Evolutionary conservation across 441 rosid species (phyloP).

Genomic region (Raphanus hybrid): DNA sequence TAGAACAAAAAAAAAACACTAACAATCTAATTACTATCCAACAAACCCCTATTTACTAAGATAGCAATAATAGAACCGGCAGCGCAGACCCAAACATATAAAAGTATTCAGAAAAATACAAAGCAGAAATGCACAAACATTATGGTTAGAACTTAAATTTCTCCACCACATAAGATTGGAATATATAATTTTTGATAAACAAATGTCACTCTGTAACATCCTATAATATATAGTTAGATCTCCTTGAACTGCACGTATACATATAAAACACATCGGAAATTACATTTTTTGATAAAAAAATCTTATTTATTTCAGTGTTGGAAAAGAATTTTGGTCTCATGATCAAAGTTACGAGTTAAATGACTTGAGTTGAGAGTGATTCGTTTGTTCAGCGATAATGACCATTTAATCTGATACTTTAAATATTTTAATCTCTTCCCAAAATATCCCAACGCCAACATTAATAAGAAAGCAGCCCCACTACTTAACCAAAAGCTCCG

Average conservation of each 20-base stretch:
- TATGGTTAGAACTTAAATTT: slow-evolving; percentile 6
- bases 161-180: slow-evolving; percentile 6
- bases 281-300: not conserved
- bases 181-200: not conserved
- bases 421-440: slow-evolving; percentile 2
- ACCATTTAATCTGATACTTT: slow-evolving; percentile 18
- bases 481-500: slow-evolving; percentile 26
- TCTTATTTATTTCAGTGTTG: not conserved
- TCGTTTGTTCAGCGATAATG: slow-evolving; percentile 15
- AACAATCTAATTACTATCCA: not conserved
- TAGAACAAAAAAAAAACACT: not conserved
- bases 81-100: slow-evolving; percentile 1
- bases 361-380: not conserved
- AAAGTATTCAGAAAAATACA: slow-evolving; percentile 17
- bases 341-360: not conserved
- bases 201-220: slow-evolving; percentile 5
- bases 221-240: not conserved
- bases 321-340: not conserved
- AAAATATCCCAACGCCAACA: slow-evolving; percentile 9
- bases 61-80: not conserved
- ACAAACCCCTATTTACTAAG: not conserved
- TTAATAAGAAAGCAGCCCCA: slow-evolving; percentile 24
- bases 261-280: not conserved
- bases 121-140: slow-evolving; percentile 27
- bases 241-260: not conserved